A percentile compares a stretch with the other conserved stretches of the same genome.
Conservation (phyloP, 768 basidiomycete species). For the Auricularia heimuer region DNA sequence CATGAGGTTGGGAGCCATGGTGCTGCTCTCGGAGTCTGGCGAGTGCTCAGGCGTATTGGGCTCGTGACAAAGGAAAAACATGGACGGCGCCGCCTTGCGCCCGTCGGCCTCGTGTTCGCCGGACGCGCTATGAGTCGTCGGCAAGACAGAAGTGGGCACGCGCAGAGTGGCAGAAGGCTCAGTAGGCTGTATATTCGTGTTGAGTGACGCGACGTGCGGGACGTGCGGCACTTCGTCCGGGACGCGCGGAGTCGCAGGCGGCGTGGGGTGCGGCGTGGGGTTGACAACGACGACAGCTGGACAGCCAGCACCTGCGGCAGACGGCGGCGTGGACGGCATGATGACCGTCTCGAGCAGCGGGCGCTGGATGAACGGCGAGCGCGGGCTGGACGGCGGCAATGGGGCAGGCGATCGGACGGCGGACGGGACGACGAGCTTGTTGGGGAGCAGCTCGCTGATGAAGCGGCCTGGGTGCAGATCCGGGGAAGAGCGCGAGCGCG, state of each 20-base stretch:
- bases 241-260: conserved; percentile 51
- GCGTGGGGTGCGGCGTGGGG: conserved; percentile 67
- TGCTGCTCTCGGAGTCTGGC: neutral
- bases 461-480: conserved; percentile 26
- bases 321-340: conserved; percentile 13
- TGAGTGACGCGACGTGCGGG: neutral
- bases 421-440: conserved; percentile 21
- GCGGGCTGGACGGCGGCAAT: neutral
- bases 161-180: neutral
- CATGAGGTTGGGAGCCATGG: neutral
- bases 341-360: conserved; percentile 40
- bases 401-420: conserved; percentile 12
- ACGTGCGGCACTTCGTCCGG: neutral
- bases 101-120: neutral
- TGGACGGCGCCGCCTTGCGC: neutral
- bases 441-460: conserved; percentile 53
- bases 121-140: neutral
- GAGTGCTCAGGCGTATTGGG: neutral
- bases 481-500: neutral
- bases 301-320: neutral
- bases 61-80: neutral
- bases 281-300: conserved; percentile 51
- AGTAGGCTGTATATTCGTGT: neutral
- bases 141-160: neutral
- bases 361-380: conserved; percentile 65